Percentiles rank a stretch among this genome's conserved stretches.
phyloP scores from a whole-genome alignment of 2,329 filamentous ascomycete species.

The Arthrobotrys sinensis region DNA sequence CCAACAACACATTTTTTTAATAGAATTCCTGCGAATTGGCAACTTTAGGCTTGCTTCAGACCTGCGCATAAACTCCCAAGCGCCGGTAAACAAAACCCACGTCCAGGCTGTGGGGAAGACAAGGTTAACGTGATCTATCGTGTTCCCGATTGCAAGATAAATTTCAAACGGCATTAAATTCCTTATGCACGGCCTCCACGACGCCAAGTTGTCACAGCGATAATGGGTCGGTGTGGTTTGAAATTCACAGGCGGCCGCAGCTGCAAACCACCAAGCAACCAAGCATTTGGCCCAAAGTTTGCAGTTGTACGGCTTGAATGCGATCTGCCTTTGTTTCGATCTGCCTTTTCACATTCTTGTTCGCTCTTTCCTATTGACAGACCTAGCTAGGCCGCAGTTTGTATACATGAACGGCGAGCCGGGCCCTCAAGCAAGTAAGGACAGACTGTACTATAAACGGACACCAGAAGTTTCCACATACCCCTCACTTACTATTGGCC shows the following conservation, averaged over 20 bases:
- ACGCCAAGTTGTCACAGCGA: constrained; percentile 26
- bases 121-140: constrained; percentile 36
- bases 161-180: constrained; percentile 41
- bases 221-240: constrained; percentile 14
- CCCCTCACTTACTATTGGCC: constrained; percentile 42
- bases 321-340: constrained; percentile 16
- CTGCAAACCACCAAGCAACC: constrained; percentile 7
- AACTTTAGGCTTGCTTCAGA: constrained; percentile 26
- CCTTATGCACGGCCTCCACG: constrained; percentile 30
- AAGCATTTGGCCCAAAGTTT: background rate
- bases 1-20: constrained; percentile 47
- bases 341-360: constrained; percentile 21
- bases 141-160: constrained; percentile 14
- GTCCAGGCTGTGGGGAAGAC: constrained; percentile 26
- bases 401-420: constrained; percentile 27
- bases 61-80: constrained; percentile 53
- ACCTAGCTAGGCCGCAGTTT: constrained; percentile 23
- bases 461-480: background rate
- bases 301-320: background rate
- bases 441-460: constrained; percentile 15
- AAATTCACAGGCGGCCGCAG: constrained; percentile 6
- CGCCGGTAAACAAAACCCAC: constrained; percentile 39
- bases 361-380: constrained; percentile 12
- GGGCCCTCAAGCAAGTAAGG: constrained; percentile 4
- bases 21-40: background rate